Percentiles rank a stretch among this genome's conserved stretches.
These are phyloP conservation scores for Harringtonia aguacate DNA, from an alignment of 2,329 filamentous ascomycete species.

Conservation along the genomic window DNA sequence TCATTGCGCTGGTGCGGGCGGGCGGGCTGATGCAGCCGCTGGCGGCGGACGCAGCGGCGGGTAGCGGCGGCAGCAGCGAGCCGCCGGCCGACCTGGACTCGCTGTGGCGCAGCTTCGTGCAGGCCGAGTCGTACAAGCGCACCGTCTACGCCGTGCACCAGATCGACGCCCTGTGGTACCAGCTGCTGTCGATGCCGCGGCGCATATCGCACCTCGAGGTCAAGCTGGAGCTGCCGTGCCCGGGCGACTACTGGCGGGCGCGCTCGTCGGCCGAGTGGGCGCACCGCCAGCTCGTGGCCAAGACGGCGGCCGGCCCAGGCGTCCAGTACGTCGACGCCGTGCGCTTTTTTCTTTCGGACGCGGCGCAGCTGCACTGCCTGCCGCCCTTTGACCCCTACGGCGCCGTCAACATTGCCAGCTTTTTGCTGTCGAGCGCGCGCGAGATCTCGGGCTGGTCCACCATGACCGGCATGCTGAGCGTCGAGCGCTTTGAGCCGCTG, in stretches of 20 bases:
- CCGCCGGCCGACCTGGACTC: slow-evolving; percentile 19
- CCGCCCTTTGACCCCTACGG: slow-evolving; percentile 28
- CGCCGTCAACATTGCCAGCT: slow-evolving; percentile 29
- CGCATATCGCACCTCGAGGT: slow-evolving; percentile 29
- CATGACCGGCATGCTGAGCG: slow-evolving; percentile 29
- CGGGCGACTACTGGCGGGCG: slow-evolving; percentile 25
- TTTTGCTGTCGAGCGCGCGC: slow-evolving; percentile 28
- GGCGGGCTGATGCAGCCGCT: slow-evolving; percentile 23
- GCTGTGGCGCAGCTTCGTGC: slow-evolving; percentile 26
- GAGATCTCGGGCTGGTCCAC: slow-evolving; percentile 31
- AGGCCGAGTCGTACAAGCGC: slow-evolving; percentile 27
- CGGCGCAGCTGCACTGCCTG: slow-evolving; percentile 16
- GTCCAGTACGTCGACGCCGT: slow-evolving; percentile 23
- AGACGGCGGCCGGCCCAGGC: slow-evolving; percentile 4
- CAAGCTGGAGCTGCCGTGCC: slow-evolving; percentile 30
- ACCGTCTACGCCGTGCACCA: slow-evolving; percentile 31
- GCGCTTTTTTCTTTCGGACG: slow-evolving; percentile 23
- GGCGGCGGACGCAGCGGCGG: slow-evolving; percentile 10
- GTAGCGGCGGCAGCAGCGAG: background rate
- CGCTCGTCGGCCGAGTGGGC: slow-evolving; percentile 24
- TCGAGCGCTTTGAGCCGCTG: slow-evolving; percentile 25
- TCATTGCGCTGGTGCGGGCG: slow-evolving; percentile 26
- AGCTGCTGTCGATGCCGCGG: slow-evolving; percentile 26
- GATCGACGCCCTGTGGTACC: slow-evolving; percentile 31
- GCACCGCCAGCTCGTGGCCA: slow-evolving; percentile 18